These are phyloP conservation scores for Anthostomella pinea DNA, from an alignment of 2,329 filamentous ascomycete genomes.

Conservation along the genomic window DNA sequence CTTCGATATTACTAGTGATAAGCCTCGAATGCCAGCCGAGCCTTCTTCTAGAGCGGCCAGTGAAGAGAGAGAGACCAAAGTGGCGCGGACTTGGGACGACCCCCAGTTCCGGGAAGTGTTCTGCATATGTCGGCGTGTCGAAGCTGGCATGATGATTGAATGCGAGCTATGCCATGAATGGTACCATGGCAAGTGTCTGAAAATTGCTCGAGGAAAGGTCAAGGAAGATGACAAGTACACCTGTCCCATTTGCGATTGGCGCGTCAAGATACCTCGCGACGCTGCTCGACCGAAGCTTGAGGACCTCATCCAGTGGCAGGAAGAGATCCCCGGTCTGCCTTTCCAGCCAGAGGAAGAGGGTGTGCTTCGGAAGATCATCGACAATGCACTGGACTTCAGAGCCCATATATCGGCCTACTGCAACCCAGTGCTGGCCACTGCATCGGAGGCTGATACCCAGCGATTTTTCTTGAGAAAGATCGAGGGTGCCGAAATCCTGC, in stretches of 20 bases:
- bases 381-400: constrained; percentile 80
- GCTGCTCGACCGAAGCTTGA: constrained; percentile 93
- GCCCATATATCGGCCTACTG: constrained; percentile 78
- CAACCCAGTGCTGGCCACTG: constrained; percentile 75
- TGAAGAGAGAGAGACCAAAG: constrained; percentile 47
- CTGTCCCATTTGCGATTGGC: constrained; percentile 96
- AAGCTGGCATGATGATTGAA: constrained; percentile 99
- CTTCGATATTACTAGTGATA: constrained; percentile 82
- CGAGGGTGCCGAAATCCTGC: constrained; percentile 89
- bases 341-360: constrained; percentile 97
- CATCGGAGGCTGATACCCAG: constrained; percentile 83
- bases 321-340: constrained; percentile 75
- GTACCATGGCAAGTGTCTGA: constrained; percentile 98
- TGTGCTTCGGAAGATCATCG: constrained; percentile 78
- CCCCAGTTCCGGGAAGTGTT: constrained; percentile 76
- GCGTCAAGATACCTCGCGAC: constrained; percentile 94
- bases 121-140: constrained; percentile 89
- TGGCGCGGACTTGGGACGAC: constrained; percentile 56
- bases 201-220: constrained; percentile 95
- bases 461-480: constrained; percentile 96
- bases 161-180: constrained; percentile 98
- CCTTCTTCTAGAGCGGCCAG: constrained; percentile 81
- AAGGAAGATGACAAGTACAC: constrained; percentile 99
- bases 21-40: constrained; percentile 85
- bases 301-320: constrained; percentile 78